Percentiles rank a stretch among this genome's conserved stretches.
phyloP scores from a whole-genome alignment of 805 yeast species.

The Cyberlindnera meyerae region DNA sequence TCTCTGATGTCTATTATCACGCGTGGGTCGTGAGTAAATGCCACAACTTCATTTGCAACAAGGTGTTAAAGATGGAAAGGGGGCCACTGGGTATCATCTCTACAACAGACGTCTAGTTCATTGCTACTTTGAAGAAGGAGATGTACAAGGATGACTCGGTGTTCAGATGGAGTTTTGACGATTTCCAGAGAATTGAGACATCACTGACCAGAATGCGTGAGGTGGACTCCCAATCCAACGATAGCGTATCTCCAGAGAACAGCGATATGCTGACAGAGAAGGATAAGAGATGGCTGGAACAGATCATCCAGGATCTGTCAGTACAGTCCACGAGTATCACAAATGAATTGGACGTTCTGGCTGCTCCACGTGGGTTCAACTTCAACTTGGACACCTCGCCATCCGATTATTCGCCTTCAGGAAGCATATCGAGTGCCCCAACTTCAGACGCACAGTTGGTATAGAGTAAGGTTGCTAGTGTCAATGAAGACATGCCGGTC shows the following conservation, averaged over 20 bases:
- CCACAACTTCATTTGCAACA: slow-evolving; percentile 16
- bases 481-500: too few species aligned
- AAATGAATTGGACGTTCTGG: not conserved
- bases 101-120: slow-evolving; percentile 9
- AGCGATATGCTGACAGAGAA: slow-evolving; percentile 11
- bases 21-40: slow-evolving; percentile 24
- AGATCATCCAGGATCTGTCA: slow-evolving; percentile 14
- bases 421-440: slow-evolving; percentile 2
- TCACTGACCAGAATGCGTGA: slow-evolving; percentile 6
- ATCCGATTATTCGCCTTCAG: slow-evolving; percentile 1
- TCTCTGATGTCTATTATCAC: slow-evolving; percentile 24
- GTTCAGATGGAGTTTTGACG: slow-evolving; percentile 8
- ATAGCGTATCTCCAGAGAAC: slow-evolving; percentile 4
- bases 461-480: too few species aligned
- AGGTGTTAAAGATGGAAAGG: slow-evolving; percentile 9
- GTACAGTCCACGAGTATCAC: slow-evolving; percentile 2
- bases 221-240: slow-evolving; percentile 3
- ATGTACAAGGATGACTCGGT: slow-evolving; percentile 18
- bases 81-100: slow-evolving; percentile 9
- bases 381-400: not conserved
- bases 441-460: not conserved
- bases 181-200: slow-evolving; percentile 12
- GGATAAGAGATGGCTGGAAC: slow-evolving; percentile 23
- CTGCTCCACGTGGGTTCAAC: too few species aligned
- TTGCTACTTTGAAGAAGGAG: slow-evolving; percentile 9